These are phyloP conservation scores for Vigna angularis DNA, from an alignment of 306 rosid genomes.

Conservation along the genomic window DNA sequence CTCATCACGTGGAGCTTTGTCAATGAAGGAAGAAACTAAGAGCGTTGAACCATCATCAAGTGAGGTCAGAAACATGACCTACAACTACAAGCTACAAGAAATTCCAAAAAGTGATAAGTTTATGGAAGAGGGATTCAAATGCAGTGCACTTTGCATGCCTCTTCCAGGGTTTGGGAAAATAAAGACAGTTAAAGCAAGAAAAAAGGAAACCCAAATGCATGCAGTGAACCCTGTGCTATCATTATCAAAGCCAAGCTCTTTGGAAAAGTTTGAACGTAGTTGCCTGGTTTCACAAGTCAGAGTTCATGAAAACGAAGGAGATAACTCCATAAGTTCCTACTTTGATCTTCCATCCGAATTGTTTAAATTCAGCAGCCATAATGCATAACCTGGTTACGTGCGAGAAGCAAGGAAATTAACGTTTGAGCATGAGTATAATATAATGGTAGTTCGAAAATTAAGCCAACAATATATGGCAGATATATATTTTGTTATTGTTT, in stretches of 20 bases:
- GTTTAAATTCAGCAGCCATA: constrained; percentile 14
- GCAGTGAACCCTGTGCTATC: constrained; percentile 1
- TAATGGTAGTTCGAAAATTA: background rate
- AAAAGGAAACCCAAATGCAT: background rate
- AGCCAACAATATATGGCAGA: background rate
- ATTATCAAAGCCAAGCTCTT: constrained; percentile 1
- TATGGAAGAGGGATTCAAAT: constrained; percentile 2
- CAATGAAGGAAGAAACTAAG: background rate
- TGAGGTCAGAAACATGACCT: constrained; percentile 13
- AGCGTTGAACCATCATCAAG: background rate
- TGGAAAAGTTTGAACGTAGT: background rate
- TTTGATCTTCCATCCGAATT: constrained; percentile 19
- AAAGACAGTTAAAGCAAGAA: constrained; percentile 4
- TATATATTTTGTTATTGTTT: background rate
- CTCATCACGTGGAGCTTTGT: background rate
- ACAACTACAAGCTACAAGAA: constrained; percentile 10
- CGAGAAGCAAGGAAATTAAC: background rate
- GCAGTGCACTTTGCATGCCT: constrained; percentile 8
- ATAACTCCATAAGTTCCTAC: constrained; percentile 1
- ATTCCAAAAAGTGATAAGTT: background rate
- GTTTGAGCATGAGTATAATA: background rate
- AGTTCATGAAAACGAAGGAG: constrained; percentile 5
- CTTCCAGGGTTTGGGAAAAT: constrained; percentile 15
- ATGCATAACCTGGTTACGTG: background rate
- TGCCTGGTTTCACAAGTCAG: background rate